phyloP scores from a whole-genome alignment of 495 filamentous ascomycete species.

The Hypoxylon intermedium region DNA sequence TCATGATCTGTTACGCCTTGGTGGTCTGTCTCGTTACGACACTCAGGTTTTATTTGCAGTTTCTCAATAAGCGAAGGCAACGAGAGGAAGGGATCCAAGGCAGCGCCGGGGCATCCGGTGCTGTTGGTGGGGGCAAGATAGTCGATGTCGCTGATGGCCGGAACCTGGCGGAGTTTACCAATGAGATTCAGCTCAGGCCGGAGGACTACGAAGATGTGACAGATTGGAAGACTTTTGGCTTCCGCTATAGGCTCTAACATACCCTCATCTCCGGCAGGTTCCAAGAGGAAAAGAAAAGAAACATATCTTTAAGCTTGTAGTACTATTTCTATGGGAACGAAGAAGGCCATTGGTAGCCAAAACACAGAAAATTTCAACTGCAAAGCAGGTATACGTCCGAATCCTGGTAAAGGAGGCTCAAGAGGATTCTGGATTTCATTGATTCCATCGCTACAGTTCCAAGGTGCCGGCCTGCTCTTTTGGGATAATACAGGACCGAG shows the following conservation, averaged over 20 bases:
- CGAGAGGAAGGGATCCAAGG: slow-evolving; percentile 51
- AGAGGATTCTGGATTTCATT: slow-evolving; percentile 11
- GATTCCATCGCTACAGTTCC: slow-evolving; percentile 10
- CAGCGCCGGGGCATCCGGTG: slow-evolving; percentile 50
- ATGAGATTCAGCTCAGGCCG: slow-evolving; percentile 49
- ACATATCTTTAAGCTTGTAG: too few relatives aligned
- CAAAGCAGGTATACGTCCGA: too few relatives aligned
- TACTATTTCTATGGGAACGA: too few relatives aligned
- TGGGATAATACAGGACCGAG: slow-evolving; percentile 17
- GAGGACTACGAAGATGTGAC: slow-evolving; percentile 60
- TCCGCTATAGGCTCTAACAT: slow-evolving; percentile 55
- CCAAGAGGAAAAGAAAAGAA: too few relatives aligned
- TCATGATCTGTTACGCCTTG: slow-evolving; percentile 61
- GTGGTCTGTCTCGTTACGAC: slow-evolving; percentile 47
- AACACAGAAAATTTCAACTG: too few relatives aligned
- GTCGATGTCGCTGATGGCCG: slow-evolving; percentile 37
- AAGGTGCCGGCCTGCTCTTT: slow-evolving; percentile 18
- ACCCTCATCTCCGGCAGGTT: background rate
- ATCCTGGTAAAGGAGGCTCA: slow-evolving; percentile 5
- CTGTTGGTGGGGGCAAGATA: slow-evolving; percentile 54
- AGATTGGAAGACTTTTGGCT: slow-evolving; percentile 60
- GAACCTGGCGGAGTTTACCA: slow-evolving; percentile 42
- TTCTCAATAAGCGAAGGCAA: slow-evolving; percentile 49
- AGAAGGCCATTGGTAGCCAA: too few relatives aligned
- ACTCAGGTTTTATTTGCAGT: slow-evolving; percentile 53